These are phyloP conservation scores for Zalaria sp. DNA, from an alignment of 2,329 filamentous ascomycete species.

Conservation along the genomic window DNA sequence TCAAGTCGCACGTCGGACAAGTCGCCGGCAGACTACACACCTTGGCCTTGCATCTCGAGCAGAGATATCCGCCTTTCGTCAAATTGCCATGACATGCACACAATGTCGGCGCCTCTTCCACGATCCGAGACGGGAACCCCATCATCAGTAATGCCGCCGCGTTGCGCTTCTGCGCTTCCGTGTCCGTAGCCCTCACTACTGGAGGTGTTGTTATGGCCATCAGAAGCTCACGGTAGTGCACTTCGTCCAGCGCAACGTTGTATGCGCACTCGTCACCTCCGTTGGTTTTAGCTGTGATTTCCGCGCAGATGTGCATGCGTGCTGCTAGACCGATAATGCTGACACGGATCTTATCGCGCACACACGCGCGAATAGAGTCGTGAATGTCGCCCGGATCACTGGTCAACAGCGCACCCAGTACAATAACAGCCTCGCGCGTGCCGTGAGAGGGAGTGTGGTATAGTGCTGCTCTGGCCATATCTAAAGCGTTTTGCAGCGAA, in stretches of 20 bases:
- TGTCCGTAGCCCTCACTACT: constrained; percentile 45
- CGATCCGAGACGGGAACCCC: constrained; percentile 83
- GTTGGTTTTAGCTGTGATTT: constrained; percentile 81
- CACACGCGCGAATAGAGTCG: constrained; percentile 66
- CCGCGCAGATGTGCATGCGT: constrained; percentile 80
- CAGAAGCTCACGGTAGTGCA: constrained; percentile 79
- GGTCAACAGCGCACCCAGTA: constrained; percentile 81
- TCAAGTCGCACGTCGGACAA: constrained; percentile 82
- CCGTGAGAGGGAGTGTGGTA: constrained; percentile 89
- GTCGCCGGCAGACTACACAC: constrained; percentile 83
- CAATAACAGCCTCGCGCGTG: constrained; percentile 79
- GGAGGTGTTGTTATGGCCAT: constrained; percentile 82
- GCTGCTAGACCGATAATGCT: constrained; percentile 82
- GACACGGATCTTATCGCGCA: constrained; percentile 73
- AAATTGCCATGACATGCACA: constrained; percentile 86
- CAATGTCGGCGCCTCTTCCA: constrained; percentile 58
- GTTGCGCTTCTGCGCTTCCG: constrained; percentile 20
- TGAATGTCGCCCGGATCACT: constrained; percentile 93
- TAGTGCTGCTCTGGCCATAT: constrained; percentile 86
- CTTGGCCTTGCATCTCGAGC: constrained; percentile 75
- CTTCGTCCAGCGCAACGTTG: constrained; percentile 71
- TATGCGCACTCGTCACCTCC: constrained; percentile 64
- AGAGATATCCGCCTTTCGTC: constrained; percentile 73
- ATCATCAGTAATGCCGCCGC: constrained; percentile 68
- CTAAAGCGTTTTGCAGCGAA: constrained; percentile 77